Percentiles rank a stretch among this genome's conserved stretches.
Conservation (phyloP, 73 alveolate genomes). For the Tetrahymena thermophila region DNA sequence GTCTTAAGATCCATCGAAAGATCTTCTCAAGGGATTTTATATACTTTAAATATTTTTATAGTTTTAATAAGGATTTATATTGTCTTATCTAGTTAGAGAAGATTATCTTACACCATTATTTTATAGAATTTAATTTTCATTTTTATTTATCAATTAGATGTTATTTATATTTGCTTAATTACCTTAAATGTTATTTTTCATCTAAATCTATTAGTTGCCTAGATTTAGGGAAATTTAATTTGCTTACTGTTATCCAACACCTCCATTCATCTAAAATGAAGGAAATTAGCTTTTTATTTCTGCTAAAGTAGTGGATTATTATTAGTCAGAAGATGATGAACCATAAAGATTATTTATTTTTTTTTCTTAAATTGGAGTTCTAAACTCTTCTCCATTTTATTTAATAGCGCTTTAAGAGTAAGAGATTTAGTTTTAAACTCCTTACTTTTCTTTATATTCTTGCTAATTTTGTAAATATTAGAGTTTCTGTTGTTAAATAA, state of each 20-base stretch:
- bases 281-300: conserved; percentile 1
- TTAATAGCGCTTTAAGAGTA: background rate
- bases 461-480: background rate
- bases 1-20: background rate
- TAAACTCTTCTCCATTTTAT: background rate
- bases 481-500: background rate
- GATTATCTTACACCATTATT: background rate
- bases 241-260: background rate
- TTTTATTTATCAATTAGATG: background rate
- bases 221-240: background rate
- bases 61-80: background rate
- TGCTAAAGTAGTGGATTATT: background rate
- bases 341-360: background rate
- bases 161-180: background rate
- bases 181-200: background rate
- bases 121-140: background rate
- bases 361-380: background rate
- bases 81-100: background rate
- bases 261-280: background rate
- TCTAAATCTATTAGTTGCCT: background rate
- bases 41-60: background rate
- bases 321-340: background rate
- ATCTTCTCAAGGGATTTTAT: background rate
- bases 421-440: background rate
- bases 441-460: background rate